Evolutionary conservation across 208 protist species (phyloP), one percentile per base, ranked within the genome.

Genomic region (Crithidia brevicula): DNA sequence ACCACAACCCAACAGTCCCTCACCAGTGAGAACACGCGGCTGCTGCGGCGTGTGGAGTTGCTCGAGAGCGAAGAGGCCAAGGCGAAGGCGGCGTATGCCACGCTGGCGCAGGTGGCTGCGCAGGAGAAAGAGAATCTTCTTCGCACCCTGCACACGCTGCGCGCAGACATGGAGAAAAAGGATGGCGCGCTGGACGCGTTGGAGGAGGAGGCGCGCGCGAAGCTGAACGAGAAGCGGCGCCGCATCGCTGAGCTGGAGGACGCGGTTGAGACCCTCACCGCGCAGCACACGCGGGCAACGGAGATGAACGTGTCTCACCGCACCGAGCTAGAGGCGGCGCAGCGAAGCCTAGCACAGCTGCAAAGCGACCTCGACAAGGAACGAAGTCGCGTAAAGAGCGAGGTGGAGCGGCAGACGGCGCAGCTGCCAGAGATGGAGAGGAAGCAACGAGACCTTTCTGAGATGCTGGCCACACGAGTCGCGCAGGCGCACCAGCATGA

Each of bases 81-180:
- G 30, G 23, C 74, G 31, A 33, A 38, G 9, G 59, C 64, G 45
- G 63, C 75, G 15, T 28, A 50, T 5, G 43, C 69, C 2, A 45
- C 59, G 13, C 11, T 51, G 0, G 49, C 54, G 47, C 43, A 33
- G 7, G 67, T 66, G 38, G 49, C 76, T 20, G 56, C 38, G 33
- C 73, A 70, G 53, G 89, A 95, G 59, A 77, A 78, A 30, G 89
- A 90, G 25, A 92, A 89, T 27, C 73, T 95, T 20, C 64, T 89
- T 42, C 89, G 89, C 56, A 89, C 85, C 2, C 54, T 95, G 42
- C 85, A 82, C 54, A 92, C 88, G 34, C 67, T 95, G 28, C 78
- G 84, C 13, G 79, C 76, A 8, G 74, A 88, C 53, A 72, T 95
- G 54, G 64, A 67, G 20, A 76, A 78, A 16, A 92, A 92, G 61